These are phyloP conservation scores for Paramecium primaurelia DNA, from an alignment of 73 alveolate genomes.

Conservation along the genomic window DNA sequence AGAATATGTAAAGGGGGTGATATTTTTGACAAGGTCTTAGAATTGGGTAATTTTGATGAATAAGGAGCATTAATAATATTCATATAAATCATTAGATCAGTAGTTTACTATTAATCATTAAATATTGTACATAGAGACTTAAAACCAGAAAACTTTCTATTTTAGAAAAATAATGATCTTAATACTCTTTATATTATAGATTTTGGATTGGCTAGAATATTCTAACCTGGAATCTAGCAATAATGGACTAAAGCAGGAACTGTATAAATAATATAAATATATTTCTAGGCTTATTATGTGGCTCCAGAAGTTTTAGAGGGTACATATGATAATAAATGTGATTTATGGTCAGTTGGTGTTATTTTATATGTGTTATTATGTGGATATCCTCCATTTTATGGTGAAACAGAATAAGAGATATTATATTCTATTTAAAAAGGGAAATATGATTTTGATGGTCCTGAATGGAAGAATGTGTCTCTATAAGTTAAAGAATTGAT, in stretches of 20 bases:
- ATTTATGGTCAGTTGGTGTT: conserved; percentile 72
- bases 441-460: conserved; percentile 63
- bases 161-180: conserved; percentile 32
- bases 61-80: conserved; percentile 30
- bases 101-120: conserved; percentile 32
- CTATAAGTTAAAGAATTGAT: conserved; percentile 68
- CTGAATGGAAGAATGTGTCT: conserved; percentile 60
- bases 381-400: conserved; percentile 71
- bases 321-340: conserved; percentile 67
- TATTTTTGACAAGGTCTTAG: conserved; percentile 46
- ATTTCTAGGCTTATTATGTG: conserved; percentile 58
- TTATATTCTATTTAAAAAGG: conserved; percentile 60
- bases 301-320: conserved; percentile 76
- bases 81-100: conserved; percentile 43
- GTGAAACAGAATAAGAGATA: conserved; percentile 68
- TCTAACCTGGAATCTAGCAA: neutral
- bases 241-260: conserved; percentile 65
- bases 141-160: conserved; percentile 51
- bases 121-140: conserved; percentile 56
- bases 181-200: conserved; percentile 26
- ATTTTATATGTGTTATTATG: conserved; percentile 65
- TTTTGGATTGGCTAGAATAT: conserved; percentile 31
- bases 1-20: conserved; percentile 64
- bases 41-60: conserved; percentile 47
- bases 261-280: neutral